phyloP scores from a whole-genome alignment of 1,284 basidiomycete genomes.

The Ceratobasidium theobromae region DNA sequence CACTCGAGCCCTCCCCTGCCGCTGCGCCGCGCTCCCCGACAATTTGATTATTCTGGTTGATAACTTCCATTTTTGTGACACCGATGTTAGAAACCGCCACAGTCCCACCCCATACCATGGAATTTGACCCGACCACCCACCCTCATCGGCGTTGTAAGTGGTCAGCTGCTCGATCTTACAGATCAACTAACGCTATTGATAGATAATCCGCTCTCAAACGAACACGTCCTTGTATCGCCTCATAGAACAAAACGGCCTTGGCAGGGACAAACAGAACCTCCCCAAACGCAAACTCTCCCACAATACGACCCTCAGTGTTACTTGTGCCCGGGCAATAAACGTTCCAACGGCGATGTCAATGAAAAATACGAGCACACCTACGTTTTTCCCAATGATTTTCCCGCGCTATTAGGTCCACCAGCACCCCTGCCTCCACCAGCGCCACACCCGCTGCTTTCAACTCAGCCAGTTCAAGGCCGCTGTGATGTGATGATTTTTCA shows the following conservation, averaged over 20 bases:
- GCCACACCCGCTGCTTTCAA: conserved; percentile 65
- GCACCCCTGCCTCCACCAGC: conserved; percentile 51
- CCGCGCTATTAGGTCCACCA: conserved; percentile 71
- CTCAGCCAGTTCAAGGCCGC: conserved; percentile 74
- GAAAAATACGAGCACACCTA: conserved; percentile 66
- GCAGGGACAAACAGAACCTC: conserved; percentile 79
- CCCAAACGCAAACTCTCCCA: conserved; percentile 57
- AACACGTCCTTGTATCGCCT: conserved; percentile 81
- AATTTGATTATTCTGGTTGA: neutral
- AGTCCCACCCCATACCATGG: conserved; percentile 35
- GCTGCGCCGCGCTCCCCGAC: neutral
- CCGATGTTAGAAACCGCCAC: conserved; percentile 22
- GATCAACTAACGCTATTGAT: conserved; percentile 36
- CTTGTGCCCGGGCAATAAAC: conserved; percentile 84
- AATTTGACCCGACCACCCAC: conserved; percentile 66
- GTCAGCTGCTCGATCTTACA: conserved; percentile 25
- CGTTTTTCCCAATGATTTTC: conserved; percentile 82
- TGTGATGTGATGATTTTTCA: conserved; percentile 93
- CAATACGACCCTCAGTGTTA: conserved; percentile 81
- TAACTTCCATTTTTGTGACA: neutral
- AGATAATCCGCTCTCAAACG: conserved; percentile 78
- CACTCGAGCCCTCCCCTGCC: neutral
- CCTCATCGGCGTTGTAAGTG: conserved; percentile 69
- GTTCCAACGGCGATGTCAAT: conserved; percentile 76
- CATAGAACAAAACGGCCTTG: conserved; percentile 82